These are phyloP conservation scores for Paxillus rubicundulus DNA, from an alignment of 768 basidiomycete genomes.

Conservation along the genomic window DNA sequence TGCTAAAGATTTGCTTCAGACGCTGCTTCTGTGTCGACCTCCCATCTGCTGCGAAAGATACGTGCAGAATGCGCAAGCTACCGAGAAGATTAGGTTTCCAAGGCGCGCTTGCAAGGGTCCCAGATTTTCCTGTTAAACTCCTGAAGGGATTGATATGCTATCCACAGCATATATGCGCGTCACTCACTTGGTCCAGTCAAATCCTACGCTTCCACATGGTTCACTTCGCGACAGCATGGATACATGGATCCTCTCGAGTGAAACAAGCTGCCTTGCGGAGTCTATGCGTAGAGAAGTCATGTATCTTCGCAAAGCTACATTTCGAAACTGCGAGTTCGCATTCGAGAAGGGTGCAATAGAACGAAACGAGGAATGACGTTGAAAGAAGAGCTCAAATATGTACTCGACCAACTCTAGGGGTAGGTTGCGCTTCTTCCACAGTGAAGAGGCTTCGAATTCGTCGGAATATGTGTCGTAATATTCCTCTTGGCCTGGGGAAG, in stretches of 20 bases:
- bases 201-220: constrained; percentile 26
- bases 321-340: constrained; percentile 42
- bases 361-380: constrained; percentile 25
- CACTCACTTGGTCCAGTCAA: constrained; percentile 49
- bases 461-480: background rate
- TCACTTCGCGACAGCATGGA: constrained; percentile 25
- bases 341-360: constrained; percentile 40
- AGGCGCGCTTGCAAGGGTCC: constrained; percentile 17
- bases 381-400: constrained; percentile 26
- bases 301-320: constrained; percentile 39
- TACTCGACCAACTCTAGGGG: constrained; percentile 34
- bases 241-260: constrained; percentile 33
- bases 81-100: constrained; percentile 32
- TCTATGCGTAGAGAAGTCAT: constrained; percentile 22
- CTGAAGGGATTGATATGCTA: constrained; percentile 9
- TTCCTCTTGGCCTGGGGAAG: constrained; percentile 21
- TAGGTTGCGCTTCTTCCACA: constrained; percentile 14
- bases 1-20: constrained; percentile 33
- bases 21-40: constrained; percentile 43
- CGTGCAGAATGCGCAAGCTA: constrained; percentile 37
- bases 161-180: constrained; percentile 16
- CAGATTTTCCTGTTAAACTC: constrained; percentile 17
- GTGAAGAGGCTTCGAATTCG: background rate
- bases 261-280: constrained; percentile 18
- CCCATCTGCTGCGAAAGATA: constrained; percentile 44